Conservation (phyloP, 2,329 filamentous ascomycete species). For the Colletotrichum scovillei region DNA sequence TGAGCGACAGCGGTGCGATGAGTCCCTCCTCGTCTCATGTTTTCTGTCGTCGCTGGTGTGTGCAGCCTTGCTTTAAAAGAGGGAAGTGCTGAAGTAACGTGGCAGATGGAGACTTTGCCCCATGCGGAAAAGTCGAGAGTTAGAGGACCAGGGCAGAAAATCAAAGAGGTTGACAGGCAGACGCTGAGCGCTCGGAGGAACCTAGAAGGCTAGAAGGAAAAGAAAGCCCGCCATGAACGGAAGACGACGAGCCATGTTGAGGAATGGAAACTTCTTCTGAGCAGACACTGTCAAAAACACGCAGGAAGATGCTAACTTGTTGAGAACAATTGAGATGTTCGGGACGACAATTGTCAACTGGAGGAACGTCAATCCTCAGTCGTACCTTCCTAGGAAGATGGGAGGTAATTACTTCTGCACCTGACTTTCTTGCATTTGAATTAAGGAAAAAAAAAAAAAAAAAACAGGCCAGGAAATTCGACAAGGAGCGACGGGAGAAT, state of each 20-base stretch:
- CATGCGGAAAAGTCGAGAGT: constrained; percentile 23
- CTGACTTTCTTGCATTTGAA: neutral
- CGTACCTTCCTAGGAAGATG: neutral
- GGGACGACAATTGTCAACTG: neutral
- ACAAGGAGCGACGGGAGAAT: neutral
- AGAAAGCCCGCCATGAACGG: neutral
- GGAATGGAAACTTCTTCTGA: too few relatives aligned
- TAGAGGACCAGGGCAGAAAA: constrained; percentile 16
- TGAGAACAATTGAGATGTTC: neutral
- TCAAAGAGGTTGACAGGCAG: constrained; percentile 29
- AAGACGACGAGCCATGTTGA: neutral
- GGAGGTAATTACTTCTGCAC: neutral
- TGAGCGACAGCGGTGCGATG: constrained; percentile 20
- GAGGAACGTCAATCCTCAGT: neutral
- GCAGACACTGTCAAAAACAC: too few relatives aligned
- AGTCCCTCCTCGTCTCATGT: constrained; percentile 32
- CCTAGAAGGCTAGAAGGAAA: neutral
- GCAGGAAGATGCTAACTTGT: neutral
- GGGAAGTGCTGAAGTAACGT: constrained; percentile 33
- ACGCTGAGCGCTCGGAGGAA: neutral
- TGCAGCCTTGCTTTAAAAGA: constrained; percentile 33
- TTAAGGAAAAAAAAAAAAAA: too few relatives aligned
- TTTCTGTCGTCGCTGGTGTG: constrained; percentile 18
- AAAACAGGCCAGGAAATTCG: constrained; percentile 9
- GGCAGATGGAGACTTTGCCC: constrained; percentile 34